Evolutionary conservation across 169 alveolate species (phyloP).

Genomic region (Plasmodium malariae): DNA sequence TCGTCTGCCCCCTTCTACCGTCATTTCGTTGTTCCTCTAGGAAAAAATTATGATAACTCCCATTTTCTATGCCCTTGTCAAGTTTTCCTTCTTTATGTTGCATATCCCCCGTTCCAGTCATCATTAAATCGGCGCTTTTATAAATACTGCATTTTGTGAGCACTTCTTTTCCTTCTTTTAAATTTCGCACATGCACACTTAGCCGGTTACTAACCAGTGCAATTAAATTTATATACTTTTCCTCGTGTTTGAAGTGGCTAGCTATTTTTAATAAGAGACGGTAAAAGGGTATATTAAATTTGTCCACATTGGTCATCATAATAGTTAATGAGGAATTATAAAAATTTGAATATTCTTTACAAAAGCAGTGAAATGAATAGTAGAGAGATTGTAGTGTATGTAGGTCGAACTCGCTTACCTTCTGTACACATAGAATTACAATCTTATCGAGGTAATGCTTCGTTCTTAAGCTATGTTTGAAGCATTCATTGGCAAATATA

Average conservation of each 20-base stretch:
- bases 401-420: not conserved
- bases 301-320: not conserved
- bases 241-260: conserved; percentile 14
- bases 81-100: too few species aligned
- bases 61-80: too few species aligned
- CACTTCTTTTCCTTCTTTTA: not conserved
- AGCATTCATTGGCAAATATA: conserved; percentile 27
- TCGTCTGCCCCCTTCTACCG: too few species aligned
- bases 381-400: not conserved
- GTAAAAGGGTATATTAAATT: conserved; percentile 3
- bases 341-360: conserved; percentile 44
- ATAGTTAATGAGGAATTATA: conserved; percentile 8
- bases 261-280: conserved; percentile 31
- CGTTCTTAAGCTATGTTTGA: conserved; percentile 47
- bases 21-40: too few species aligned
- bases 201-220: not conserved
- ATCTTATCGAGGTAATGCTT: conserved; percentile 46
- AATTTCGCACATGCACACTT: not conserved
- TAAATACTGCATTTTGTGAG: too few species aligned
- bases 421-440: conserved; percentile 15
- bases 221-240: conserved; percentile 13
- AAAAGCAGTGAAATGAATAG: conserved; percentile 62
- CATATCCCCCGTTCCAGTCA: too few species aligned
- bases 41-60: too few species aligned
- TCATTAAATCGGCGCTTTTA: too few species aligned